Evolutionary conservation across 306 rosid genomes (phyloP), one percentile per base, ranked within the genome.

Genomic region (Trifolium pratense): DNA sequence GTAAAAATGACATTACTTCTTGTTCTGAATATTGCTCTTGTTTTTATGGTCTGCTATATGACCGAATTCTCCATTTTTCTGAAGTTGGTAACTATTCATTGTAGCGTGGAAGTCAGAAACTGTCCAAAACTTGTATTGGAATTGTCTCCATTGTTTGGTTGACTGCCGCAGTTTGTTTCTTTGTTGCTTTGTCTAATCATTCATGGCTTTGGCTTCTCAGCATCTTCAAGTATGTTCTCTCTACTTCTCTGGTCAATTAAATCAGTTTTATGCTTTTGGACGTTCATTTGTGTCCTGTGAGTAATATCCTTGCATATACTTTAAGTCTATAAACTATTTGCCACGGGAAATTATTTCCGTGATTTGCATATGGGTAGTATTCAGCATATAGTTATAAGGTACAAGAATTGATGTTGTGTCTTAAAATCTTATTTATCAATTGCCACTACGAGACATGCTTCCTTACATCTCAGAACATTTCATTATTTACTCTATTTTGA

Each of bases 181-280:
- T 89, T 81, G 36, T 81, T 76, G 97, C 96, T 81, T 80, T 94
- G 73, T 81, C 96, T 11, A 73, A 9, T 76, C 88, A 91, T 86
- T 88, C 91, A 32, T 94, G 98, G 97, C 97, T 94, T 58, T 94
- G 97, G 98, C 89, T 94, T 9, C 75, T 94, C 70, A 57, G 81
- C 20, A 65, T 89, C 34, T 91, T 94, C 83, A 94, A 87, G 97
- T 94, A 83, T 73, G 84, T 55, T 39, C 52, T 67, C 17, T 66
- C n/a, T 82, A 39, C 62, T 51, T 60, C 13, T 62, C 34, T 69
- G 34, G 59, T 56, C 45, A 55, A 37, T 76, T 73, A 39, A 6
- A 16, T 52, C 29, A 6, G 46, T 69, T 74, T 48, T 32, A 7
- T 8, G 23, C 49, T 48, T 43, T 46, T 6, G 25, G 26, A 74